Conservation (phyloP, 2,329 filamentous ascomycete genomes). For the Nectriaceae sp. region DNA sequence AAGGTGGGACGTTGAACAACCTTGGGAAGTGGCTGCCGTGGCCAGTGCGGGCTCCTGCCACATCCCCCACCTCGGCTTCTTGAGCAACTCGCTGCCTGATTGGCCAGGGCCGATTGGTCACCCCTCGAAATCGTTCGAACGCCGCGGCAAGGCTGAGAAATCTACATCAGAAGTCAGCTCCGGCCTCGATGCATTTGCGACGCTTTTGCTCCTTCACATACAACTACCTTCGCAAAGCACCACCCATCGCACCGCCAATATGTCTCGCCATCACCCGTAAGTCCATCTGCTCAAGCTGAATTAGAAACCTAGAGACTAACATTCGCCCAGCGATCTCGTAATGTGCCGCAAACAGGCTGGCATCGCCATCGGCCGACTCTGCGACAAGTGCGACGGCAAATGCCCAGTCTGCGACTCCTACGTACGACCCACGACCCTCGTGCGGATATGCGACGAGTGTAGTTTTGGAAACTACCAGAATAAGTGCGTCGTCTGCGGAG, state of each 20-base stretch:
- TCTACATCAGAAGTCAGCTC: conserved; percentile 19
- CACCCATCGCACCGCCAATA: too few relatives aligned
- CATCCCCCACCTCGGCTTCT: conserved; percentile 11
- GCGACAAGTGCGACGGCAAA: conserved; percentile 99
- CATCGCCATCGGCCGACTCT: conserved; percentile 97
- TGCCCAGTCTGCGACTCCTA: conserved; percentile 99
- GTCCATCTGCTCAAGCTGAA: conserved; percentile 30
- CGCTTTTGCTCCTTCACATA: conserved; percentile 9
- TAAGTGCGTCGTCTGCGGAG: conserved; percentile 98
- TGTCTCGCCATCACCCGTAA: conserved; percentile 94
- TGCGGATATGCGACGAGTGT: conserved; percentile 99
- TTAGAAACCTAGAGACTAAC: conserved; percentile 27
- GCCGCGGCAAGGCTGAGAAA: conserved; percentile 49
- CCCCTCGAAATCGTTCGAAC: conserved; percentile 26
- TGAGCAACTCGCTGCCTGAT: conserved; percentile 13
- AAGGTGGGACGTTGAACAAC: conserved; percentile 23
- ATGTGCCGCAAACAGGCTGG: conserved; percentile 99
- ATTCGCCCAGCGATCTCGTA: conserved; percentile 74
- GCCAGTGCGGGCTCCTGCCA: conserved; percentile 14
- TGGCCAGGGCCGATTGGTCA: conserved; percentile 16
- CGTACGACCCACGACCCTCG: conserved; percentile 94
- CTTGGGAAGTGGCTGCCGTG: conserved; percentile 1
- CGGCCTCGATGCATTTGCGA: conserved; percentile 5
- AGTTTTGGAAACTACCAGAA: conserved; percentile 99
- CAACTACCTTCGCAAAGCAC: not conserved